Conservation (phyloP, 192 early-diverging fungal species). For the Kickxella alabastrina region DNA sequence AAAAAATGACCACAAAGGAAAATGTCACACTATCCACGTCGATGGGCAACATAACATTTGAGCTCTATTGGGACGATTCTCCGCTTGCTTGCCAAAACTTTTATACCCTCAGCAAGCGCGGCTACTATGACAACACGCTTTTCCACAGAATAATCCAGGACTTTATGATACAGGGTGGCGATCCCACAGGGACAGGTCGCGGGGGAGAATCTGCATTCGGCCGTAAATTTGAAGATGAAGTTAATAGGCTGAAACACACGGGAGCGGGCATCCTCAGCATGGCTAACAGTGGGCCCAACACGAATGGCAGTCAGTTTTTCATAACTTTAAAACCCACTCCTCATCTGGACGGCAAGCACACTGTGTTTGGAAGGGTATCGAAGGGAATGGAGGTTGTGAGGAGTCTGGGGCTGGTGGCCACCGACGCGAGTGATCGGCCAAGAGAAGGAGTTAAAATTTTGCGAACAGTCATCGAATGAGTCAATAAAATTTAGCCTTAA, state of each 20-base stretch:
- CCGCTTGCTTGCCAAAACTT: slow-evolving; percentile 91
- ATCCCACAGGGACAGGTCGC: slow-evolving; percentile 92
- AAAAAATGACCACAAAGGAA: neutral
- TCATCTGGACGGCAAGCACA: slow-evolving; percentile 82
- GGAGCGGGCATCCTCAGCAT: slow-evolving; percentile 86
- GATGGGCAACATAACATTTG: slow-evolving; percentile 18
- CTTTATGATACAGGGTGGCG: slow-evolving; percentile 98
- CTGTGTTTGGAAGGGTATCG: slow-evolving; percentile 86
- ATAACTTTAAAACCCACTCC: slow-evolving; percentile 68
- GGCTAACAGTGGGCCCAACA: slow-evolving; percentile 92
- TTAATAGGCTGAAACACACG: slow-evolving; percentile 70
- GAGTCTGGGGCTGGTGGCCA: slow-evolving; percentile 67
- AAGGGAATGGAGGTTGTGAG: slow-evolving; percentile 77
- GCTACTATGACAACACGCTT: slow-evolving; percentile 74
- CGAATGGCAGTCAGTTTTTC: slow-evolving; percentile 81
- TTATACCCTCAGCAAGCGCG: slow-evolving; percentile 66
- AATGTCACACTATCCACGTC: slow-evolving; percentile 23
- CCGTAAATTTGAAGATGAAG: slow-evolving; percentile 69
- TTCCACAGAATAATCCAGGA: slow-evolving; percentile 86
- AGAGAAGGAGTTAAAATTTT: slow-evolving; percentile 18
- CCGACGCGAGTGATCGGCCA: slow-evolving; percentile 63
- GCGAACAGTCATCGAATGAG: neutral
- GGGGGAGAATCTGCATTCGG: slow-evolving; percentile 75
- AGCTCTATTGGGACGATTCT: slow-evolving; percentile 53
- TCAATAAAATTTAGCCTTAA: too few species aligned